These are phyloP conservation scores for Yarrowia keelungensis DNA, from an alignment of 805 yeast genomes.

Conservation along the genomic window DNA sequence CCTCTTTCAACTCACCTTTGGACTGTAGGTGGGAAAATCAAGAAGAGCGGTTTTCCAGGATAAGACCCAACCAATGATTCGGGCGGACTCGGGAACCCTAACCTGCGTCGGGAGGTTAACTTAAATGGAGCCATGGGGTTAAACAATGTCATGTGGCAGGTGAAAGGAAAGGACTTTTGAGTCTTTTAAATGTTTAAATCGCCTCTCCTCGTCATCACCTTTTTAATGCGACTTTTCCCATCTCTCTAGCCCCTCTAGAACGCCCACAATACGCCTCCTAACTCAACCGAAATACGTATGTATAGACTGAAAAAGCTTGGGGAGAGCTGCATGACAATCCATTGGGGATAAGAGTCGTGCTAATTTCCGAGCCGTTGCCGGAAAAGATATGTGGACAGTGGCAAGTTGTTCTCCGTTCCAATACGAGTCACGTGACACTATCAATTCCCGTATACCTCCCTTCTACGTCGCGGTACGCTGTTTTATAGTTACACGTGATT, in stretches of 20 bases:
- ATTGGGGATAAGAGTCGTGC: neutral
- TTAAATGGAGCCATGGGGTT: neutral
- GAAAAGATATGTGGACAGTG: neutral
- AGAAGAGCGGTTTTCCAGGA: constrained; percentile 34
- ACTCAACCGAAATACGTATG: neutral
- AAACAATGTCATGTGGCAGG: neutral
- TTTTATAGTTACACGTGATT: neutral
- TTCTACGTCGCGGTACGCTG: too few species aligned
- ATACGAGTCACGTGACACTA: neutral
- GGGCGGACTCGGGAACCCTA: constrained; percentile 38
- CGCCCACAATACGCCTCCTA: neutral
- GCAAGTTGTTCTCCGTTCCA: neutral
- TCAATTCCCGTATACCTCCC: neutral
- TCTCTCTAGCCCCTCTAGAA: neutral
- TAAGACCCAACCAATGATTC: constrained; percentile 33
- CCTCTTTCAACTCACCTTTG: constrained; percentile 21
- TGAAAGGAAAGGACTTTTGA: neutral
- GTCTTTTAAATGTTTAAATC: too few species aligned
- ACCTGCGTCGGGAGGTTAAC: constrained; percentile 34
- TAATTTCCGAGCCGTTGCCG: neutral
- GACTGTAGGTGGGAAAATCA: constrained; percentile 29
- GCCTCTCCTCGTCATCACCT: neutral
- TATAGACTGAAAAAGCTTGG: constrained; percentile 4
- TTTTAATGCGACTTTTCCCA: neutral
- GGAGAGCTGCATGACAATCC: constrained; percentile 22